A percentile compares a stretch with the other conserved stretches of the same genome.
These are phyloP conservation scores for Stereocaulon alpinum DNA, from an alignment of 495 filamentous ascomycete species.

Conservation along the genomic window DNA sequence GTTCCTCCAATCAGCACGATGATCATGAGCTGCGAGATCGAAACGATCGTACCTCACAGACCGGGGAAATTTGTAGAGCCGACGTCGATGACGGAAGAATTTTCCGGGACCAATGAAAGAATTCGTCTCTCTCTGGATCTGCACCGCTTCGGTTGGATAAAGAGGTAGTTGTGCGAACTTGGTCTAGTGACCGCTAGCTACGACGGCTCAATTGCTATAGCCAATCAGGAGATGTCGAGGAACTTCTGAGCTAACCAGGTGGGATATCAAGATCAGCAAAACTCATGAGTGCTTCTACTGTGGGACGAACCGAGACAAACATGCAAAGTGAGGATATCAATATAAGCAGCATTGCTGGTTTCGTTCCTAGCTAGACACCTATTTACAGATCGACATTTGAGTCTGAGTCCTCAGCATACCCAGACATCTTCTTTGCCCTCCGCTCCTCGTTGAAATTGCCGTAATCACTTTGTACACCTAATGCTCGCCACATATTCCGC, in stretches of 20 bases:
- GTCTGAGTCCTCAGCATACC: constrained; percentile 19
- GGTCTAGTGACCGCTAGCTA: not conserved
- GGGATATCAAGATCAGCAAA: not conserved
- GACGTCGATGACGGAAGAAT: not conserved
- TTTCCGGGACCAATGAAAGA: not conserved
- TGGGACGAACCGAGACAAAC: not conserved
- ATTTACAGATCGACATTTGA: constrained; percentile 8
- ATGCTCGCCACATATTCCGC: constrained; percentile 19
- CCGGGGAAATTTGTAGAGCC: not conserved
- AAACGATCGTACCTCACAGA: not conserved
- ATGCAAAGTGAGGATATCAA: not conserved
- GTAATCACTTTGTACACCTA: constrained; percentile 15
- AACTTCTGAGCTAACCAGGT: not conserved
- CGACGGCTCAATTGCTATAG: not conserved
- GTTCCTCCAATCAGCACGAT: not conserved
- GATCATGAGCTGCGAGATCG: not conserved
- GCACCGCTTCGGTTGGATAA: not conserved
- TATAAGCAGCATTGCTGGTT: not conserved
- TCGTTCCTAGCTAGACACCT: not conserved
- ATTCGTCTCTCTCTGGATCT: not conserved
- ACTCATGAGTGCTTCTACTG: not conserved
- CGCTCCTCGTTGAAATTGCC: constrained; percentile 9
- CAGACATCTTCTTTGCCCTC: constrained; percentile 22
- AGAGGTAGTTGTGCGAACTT: not conserved
- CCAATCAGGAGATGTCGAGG: not conserved